Evolutionary conservation across 371 early-diverging fungal genomes (phyloP).

Genomic region (Smittium mucronatum): DNA sequence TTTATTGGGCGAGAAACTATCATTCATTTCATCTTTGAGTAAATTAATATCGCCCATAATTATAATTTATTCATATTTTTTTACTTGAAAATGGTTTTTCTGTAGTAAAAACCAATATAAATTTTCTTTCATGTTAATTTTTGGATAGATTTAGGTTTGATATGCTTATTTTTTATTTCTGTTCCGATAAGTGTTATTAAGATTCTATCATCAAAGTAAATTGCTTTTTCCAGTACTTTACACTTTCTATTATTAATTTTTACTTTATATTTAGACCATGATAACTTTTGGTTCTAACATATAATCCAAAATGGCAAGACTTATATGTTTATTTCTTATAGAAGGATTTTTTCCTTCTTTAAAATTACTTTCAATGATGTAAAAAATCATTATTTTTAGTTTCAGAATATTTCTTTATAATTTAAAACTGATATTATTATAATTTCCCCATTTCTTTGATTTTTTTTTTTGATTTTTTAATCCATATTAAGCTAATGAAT

Average conservation of each 20-base stretch:
- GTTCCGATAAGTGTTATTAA: background rate
- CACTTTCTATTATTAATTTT: background rate
- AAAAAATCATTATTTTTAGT: background rate
- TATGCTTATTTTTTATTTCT: slow-evolving; percentile 4
- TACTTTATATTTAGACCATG: background rate
- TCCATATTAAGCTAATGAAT: background rate
- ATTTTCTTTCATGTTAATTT: background rate
- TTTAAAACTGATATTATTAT: background rate
- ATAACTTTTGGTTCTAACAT: background rate
- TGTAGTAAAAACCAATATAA: background rate
- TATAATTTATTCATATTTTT: slow-evolving; percentile 3
- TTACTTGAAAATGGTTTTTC: background rate
- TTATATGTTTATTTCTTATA: slow-evolving; percentile 8
- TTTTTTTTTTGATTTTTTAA: background rate
- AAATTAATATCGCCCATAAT: slow-evolving; percentile 6
- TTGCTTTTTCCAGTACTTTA: slow-evolving; percentile 1
- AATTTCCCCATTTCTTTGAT: background rate
- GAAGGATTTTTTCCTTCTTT: background rate
- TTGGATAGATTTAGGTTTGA: background rate
- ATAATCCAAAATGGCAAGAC: background rate
- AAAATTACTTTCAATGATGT: background rate
- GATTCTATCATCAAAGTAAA: slow-evolving; percentile 1
- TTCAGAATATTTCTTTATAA: background rate
- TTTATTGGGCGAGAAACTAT: background rate
- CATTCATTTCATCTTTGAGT: slow-evolving; percentile 5